Evolutionary conservation across 2,329 filamentous ascomycete species (phyloP), one percentile per base, ranked within the genome.

Genomic region (Achaetomium macrosporum): DNA sequence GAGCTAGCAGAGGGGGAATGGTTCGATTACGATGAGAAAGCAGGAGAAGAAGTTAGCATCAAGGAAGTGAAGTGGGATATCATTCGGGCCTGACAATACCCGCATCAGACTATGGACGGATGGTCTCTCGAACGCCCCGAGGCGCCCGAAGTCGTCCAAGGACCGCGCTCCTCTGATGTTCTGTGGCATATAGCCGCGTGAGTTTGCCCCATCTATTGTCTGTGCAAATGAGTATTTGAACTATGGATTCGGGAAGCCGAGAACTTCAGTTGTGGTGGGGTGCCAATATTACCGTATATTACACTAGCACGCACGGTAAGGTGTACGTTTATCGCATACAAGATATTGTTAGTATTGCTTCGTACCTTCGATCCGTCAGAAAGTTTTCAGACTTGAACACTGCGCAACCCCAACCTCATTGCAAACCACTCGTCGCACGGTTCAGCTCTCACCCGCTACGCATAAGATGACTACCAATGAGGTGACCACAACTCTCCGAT

Each of bases 1-100:
- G 91, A 97, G 61, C 72, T 99, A 51, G 75, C 76, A 0, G 93
- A 99, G 29, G 92, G 88, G 25, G 93, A 99, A 64, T 99, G 93
- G 93, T 99, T 87, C 69, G 92, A 97, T 63, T 99, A 97, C 64
- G 91, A 97, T 62, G 91, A 97, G 72, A 96, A 97, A 75, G 80
- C 88, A 0, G 79, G 85, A 0, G 89, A 95, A 46, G 91, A 97
- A 69, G 91, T 96, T 43, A 93, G 88, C 69, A 90, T 96, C 68
- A 92, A 90, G 67, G 88, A 93, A 30, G 70, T 96, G 51, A 88
- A 82, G 57, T 99, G 90, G 90, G 85, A 90, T 60, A 87, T 99
- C 60, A 79, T 81, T 59, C 78, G 90, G 59, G 81, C 83, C 35
- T 93, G 66, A 78, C 3, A 6, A 13, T 36, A 15, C 5, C 17